These are phyloP conservation scores for Capillidium rhysosporum DNA, from an alignment of 371 early-diverging fungal genomes.

Conservation along the genomic window DNA sequence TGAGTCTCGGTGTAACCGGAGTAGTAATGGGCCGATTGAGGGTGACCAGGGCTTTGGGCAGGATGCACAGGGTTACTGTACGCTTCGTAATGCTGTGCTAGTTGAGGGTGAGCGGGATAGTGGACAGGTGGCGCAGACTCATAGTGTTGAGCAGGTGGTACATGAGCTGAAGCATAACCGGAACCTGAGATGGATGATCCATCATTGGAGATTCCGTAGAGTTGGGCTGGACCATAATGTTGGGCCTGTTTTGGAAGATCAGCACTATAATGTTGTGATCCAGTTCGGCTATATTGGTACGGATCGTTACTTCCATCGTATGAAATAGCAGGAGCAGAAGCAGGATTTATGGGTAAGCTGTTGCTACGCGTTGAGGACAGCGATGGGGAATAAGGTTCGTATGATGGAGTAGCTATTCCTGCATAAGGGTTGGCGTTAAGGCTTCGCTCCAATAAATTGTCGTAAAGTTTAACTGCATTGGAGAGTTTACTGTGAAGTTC, in stretches of 20 bases:
- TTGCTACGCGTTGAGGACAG: no score
- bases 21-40: neutral
- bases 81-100: neutral
- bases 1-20: neutral
- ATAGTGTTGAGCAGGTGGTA: neutral
- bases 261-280: neutral
- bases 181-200: neutral
- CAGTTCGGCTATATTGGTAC: neutral
- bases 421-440: neutral
- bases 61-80: neutral
- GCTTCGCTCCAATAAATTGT: constrained; percentile 36
- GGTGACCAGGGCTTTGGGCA: neutral
- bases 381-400: neutral
- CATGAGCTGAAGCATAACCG: neutral
- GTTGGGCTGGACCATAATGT: neutral
- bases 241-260: neutral
- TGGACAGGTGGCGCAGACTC: neutral
- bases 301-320: neutral
- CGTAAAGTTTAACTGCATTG: constrained; percentile 55
- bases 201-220: neutral
- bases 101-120: neutral
- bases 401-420: neutral
- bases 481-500: constrained; percentile 54
- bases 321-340: neutral
- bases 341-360: neutral